Evolutionary conservation across 1,284 basidiomycete genomes (phyloP).

Genomic region (Leccinum variabile): DNA sequence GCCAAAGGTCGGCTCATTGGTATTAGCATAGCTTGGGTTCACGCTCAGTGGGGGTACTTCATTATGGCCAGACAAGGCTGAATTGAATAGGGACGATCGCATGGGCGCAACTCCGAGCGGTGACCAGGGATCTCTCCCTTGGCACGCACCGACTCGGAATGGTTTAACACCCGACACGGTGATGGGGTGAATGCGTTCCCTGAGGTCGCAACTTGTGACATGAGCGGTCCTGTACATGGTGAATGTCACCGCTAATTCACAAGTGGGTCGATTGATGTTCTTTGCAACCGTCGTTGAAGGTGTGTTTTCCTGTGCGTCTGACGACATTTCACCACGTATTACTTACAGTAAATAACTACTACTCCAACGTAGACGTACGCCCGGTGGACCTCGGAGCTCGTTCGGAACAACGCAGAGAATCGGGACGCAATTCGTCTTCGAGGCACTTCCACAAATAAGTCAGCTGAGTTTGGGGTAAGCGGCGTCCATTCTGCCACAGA

Average conservation of each 20-base stretch:
- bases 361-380: constrained; percentile 44
- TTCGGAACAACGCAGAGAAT: constrained; percentile 47
- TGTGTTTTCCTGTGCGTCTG: constrained; percentile 38
- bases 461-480: constrained; percentile 49
- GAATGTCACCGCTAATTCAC: constrained; percentile 37
- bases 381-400: not conserved
- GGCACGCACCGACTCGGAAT: constrained; percentile 42
- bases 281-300: constrained; percentile 43
- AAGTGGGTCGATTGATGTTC: constrained; percentile 42
- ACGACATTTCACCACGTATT: constrained; percentile 43
- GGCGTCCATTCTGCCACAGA: not conserved
- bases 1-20: constrained; percentile 12
- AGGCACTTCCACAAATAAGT: constrained; percentile 48
- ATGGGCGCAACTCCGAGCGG: constrained; percentile 7
- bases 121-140: constrained; percentile 48
- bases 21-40: constrained; percentile 26
- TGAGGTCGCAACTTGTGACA: constrained; percentile 49
- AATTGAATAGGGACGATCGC: constrained; percentile 3
- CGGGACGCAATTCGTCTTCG: constrained; percentile 57
- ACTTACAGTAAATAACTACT: constrained; percentile 23
- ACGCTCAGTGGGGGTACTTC: constrained; percentile 28
- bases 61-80: not conserved
- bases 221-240: constrained; percentile 7
- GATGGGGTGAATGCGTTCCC: constrained; percentile 39
- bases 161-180: constrained; percentile 51